A percentile compares a stretch with the other conserved stretches of the same genome.
Evolutionary conservation across 2,329 filamentous ascomycete genomes (phyloP).

Genomic region (Trichoderma cornu-damae): DNA sequence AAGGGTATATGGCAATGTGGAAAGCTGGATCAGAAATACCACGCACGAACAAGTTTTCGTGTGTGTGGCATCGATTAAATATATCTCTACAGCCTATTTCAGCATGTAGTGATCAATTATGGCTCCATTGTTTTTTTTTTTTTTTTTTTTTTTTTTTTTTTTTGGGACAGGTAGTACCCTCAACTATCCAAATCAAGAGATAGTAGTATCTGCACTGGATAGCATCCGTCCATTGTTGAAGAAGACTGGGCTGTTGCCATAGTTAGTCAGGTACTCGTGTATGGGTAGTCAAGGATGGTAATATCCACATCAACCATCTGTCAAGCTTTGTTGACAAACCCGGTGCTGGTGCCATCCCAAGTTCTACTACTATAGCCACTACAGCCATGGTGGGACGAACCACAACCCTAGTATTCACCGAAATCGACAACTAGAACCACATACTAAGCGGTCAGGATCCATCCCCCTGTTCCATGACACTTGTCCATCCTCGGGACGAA

Average conservation of each 20-base stretch:
- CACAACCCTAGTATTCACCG: slow-evolving; percentile 35
- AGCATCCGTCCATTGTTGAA: background rate
- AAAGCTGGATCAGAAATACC: background rate
- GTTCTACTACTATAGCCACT: slow-evolving; percentile 2
- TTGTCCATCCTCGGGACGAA: slow-evolving; percentile 37
- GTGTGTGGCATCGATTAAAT: background rate
- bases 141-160: slow-evolving; percentile 2
- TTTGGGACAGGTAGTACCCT: background rate
- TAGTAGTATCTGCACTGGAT: background rate
- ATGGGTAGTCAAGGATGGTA: background rate
- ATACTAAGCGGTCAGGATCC: slow-evolving; percentile 27
- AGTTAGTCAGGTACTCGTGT: background rate
- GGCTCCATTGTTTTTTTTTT: background rate
- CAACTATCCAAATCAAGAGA: background rate
- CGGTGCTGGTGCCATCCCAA: background rate
- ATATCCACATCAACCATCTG: slow-evolving; percentile 8
- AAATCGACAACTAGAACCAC: slow-evolving; percentile 29
- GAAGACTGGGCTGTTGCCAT: background rate
- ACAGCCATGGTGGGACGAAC: slow-evolving; percentile 26
- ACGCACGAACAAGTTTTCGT: background rate
- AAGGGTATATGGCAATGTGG: background rate
- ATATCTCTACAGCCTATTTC: slow-evolving; percentile 2
- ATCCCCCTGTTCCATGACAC: slow-evolving; percentile 33
- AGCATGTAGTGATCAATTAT: background rate
- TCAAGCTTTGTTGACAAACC: background rate